phyloP scores from a whole-genome alignment of 768 basidiomycete species.

The Leccinum rimulosum region DNA sequence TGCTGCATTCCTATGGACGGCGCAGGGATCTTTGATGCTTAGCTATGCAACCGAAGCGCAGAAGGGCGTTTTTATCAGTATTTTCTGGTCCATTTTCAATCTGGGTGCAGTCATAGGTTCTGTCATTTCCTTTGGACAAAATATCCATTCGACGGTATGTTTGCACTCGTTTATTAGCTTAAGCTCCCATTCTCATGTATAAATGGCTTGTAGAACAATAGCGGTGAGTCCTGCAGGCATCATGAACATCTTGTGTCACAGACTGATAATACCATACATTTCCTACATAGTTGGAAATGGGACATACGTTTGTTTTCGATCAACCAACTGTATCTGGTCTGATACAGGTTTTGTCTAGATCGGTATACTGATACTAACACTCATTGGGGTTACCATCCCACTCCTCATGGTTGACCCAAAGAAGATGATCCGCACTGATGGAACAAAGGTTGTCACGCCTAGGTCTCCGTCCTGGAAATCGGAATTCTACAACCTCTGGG shows the following conservation, averaged over 20 bases:
- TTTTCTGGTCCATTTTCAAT: constrained; percentile 87
- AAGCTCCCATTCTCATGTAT: not conserved
- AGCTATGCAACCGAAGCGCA: constrained; percentile 78
- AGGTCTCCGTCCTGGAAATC: constrained; percentile 76
- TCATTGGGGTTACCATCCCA: constrained; percentile 66
- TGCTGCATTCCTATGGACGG: constrained; percentile 74
- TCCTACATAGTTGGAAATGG: constrained; percentile 55
- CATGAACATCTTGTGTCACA: not conserved
- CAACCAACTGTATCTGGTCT: not conserved
- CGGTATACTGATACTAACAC: constrained; percentile 69
- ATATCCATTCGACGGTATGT: constrained; percentile 41
- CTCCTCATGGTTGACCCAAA: constrained; percentile 68
- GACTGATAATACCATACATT: not conserved
- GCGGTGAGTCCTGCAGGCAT: constrained; percentile 23
- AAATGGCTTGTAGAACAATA: constrained; percentile 21
- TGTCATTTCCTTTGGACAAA: constrained; percentile 68
- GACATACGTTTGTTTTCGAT: constrained; percentile 59
- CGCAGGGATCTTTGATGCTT: constrained; percentile 82
- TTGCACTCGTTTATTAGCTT: not conserved
- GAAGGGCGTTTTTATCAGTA: constrained; percentile 73
- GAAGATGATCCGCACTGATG: constrained; percentile 73
- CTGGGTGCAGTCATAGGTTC: constrained; percentile 80
- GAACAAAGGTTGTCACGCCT: constrained; percentile 58
- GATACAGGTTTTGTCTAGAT: constrained; percentile 45
- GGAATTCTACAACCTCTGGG: constrained; percentile 67